A percentile compares a stretch with the other conserved stretches of the same genome.
Conservation (phyloP, 2,329 filamentous ascomycete species). For the Scedosporium minutisporum region DNA sequence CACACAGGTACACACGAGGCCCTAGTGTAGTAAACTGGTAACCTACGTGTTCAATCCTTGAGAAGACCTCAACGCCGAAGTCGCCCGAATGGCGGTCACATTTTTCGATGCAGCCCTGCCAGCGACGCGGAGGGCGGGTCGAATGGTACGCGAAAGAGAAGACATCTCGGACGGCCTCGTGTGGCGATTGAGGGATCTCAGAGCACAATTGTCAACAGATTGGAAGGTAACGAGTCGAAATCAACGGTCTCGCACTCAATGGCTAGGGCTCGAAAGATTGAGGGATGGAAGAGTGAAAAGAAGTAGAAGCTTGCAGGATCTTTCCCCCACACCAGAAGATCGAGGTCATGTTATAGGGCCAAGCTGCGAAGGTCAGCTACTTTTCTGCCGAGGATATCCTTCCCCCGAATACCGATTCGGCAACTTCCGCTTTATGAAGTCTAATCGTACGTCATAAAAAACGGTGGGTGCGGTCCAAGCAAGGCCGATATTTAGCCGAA, state of each 20-base stretch:
- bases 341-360: background rate
- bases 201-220: background rate
- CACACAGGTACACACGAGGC: background rate
- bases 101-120: background rate
- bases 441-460: background rate
- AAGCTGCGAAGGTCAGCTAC: background rate
- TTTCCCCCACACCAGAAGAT: background rate
- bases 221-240: background rate
- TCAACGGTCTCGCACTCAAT: background rate
- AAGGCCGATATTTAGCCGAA: background rate
- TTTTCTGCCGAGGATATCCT: slow-evolving; percentile 17
- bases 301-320: background rate
- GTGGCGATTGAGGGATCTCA: background rate
- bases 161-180: slow-evolving; percentile 5
- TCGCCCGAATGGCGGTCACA: background rate
- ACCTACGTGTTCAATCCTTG: background rate
- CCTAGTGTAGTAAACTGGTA: background rate
- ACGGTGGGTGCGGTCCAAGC: background rate
- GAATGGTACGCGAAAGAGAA: slow-evolving; percentile 9
- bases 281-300: background rate
- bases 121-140: slow-evolving; percentile 6
- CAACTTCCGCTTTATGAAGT: background rate
- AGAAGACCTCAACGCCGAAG: background rate
- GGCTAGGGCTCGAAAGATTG: background rate
- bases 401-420: slow-evolving; percentile 5